Base-by-base conservation (phyloP, 768 basidiomycete species). In the Suillus luteus region DNA sequence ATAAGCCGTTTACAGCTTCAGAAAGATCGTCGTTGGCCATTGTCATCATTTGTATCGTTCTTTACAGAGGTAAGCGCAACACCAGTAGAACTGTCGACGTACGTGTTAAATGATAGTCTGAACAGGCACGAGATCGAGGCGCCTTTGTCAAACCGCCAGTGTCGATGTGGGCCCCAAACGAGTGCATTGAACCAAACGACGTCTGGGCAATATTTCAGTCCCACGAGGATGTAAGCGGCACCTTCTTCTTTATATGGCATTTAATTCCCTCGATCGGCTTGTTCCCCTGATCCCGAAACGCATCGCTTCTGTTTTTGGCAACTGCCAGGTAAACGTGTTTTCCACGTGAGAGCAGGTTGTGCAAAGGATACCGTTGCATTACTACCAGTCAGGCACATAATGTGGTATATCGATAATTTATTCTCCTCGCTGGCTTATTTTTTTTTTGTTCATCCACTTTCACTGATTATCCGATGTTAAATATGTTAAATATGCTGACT, bases 121-220 rank as follows among this genome's bases (percentile, higher is more conserved):
- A 27, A 61, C 33, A 71, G 64, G 52, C 46, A 57, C 72, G 64
- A 60, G 35, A 60, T 24, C 65, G 67, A 46, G 60, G n/a, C 41
- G 31, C 43, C 1, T n/a, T 51, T 43, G 46, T 60, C 24, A 62
- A 51, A 6, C 62, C 66, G 0, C 82, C 84, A 19, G 70, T 76
- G 33, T 79, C 84, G 5, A 70, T 87, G 71, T 88, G 86, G 86
- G 73, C 78, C 8, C 59, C 81, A 33, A 76, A 75, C 49, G 78
- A 83, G 24, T 73, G 78, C 5, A 64, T 69, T 55, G 54, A 71
- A 4, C 67, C 66, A 57, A 77, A 81, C 55, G 76, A 78, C 15
- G 75, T 85, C 12, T 89, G 84, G 85, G 81, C 82, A 1, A 82
- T 88, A 10, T 88, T 87, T 73, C 73, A 73, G 64, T 81, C 82